Conservation (phyloP, 768 basidiomycete genomes). For the Auriculariales sp. region DNA sequence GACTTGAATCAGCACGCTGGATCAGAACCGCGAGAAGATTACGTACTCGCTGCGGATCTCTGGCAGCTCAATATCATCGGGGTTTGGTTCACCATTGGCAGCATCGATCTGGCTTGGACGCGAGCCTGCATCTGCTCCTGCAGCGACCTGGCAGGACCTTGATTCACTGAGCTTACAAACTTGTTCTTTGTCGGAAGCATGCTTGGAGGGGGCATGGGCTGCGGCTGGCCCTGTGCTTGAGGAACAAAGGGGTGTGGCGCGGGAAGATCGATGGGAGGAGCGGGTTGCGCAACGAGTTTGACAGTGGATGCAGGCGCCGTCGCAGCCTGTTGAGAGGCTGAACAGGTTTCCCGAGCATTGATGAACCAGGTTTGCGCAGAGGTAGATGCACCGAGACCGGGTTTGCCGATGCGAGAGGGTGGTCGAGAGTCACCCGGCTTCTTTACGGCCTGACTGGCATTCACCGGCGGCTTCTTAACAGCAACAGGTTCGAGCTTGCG, state of each 20-base stretch:
- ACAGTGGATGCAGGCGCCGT: conserved; percentile 2
- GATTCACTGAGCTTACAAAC: not conserved
- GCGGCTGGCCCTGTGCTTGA: conserved; percentile 23
- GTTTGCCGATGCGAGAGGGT: conserved; percentile 18
- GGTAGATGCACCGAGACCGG: conserved; percentile 7
- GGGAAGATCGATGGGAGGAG: not conserved
- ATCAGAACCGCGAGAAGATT: too few species aligned
- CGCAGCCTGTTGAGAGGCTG: conserved; percentile 1
- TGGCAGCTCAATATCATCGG: conserved; percentile 62
- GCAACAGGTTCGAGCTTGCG: conserved; percentile 51
- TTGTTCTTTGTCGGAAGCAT: conserved; percentile 9
- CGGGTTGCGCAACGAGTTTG: conserved; percentile 4
- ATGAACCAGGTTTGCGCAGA: conserved; percentile 15
- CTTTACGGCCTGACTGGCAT: conserved; percentile 29
- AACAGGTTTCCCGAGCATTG: conserved; percentile 7
- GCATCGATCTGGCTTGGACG: conserved; percentile 6
- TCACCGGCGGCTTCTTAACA: conserved; percentile 44
- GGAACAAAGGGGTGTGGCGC: conserved; percentile 23
- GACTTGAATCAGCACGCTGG: too few species aligned
- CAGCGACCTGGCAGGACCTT: conserved; percentile 10
- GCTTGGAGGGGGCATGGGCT: conserved; percentile 24
- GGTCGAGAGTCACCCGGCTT: conserved; percentile 1
- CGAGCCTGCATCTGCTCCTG: conserved; percentile 49
- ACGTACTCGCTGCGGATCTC: conserved; percentile 95
- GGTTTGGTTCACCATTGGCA: conserved; percentile 21